Evolutionary conservation across 176 grass and related monocot genomes (phyloP), one percentile per base, ranked within the genome.

Genomic region (Carex scoparia): DNA sequence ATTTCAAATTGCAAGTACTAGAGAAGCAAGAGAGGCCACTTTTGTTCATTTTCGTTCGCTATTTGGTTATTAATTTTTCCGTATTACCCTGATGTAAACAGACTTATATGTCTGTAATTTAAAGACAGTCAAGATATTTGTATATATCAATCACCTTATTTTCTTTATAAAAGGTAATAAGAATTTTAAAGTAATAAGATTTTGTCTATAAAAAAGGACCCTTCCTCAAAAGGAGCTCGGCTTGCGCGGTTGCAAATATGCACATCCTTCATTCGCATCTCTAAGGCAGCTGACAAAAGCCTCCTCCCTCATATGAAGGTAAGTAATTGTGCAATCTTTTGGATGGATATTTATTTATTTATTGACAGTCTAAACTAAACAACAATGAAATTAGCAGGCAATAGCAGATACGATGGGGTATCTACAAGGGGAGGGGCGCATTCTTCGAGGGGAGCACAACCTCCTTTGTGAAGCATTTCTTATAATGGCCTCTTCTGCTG

Each of bases 221-320:
- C 93, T 87, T 95, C 81, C 32, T 79, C 85, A 86, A 98, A 89
- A 78, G 90, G 87, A 90, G 84, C 88, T 72, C 89, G 93, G 53
- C 90, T 92, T 92, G 96, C 96, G 69, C 91, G 96, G 55, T 88
- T 98, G 74, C 96, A 98, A 84, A 92, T 98, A 72, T 98, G 96
- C 86, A 89, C 93, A 12, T 98, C 96, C 60, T 98, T 98, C 69
- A 95, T 98, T 82, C 91, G 96, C 56, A 95, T 98, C 44, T 93
- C 96, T 28, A 91, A 89, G 93, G 91, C 96, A 86, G 96, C 93
- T 64, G 93, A 94, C 84, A 98, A 91, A 90, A 92, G 89, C 83
- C 93, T 98, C 87, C 88, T 95, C 73, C 96, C 96, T 89, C 96
- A 98, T 69, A 98, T 98, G 96, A 98, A 98, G 96, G 96, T 98